Evolutionary conservation across 2,329 filamentous ascomycete species (phyloP), one percentile per base, ranked within the genome.

Genomic region (Trichoderma simmonsii): DNA sequence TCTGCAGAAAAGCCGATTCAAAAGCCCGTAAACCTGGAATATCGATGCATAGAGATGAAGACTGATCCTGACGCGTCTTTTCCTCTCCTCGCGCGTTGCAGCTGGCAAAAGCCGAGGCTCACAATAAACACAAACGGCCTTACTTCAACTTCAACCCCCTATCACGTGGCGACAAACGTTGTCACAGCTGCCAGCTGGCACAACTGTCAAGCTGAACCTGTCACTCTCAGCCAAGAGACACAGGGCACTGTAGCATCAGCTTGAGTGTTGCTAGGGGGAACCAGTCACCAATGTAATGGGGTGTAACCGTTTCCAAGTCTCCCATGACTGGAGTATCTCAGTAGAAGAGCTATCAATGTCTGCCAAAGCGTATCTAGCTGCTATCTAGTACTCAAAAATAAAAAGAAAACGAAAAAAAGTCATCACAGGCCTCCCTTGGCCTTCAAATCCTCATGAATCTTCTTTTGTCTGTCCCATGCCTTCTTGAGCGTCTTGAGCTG

Each of bases 401-500:
- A 57, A 57, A 30, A 0, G 12, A 18, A 28, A 56, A 28, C 5
- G 18, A 18, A 56, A 3, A 28, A 56, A 56, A 28, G 54, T n/a
- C 3, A 62, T 71, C 24, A 71, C 7, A 71, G 72, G 4, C 68
- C 72, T 48, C 72, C 80, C 75, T 81, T 82, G 18, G 79, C 79
- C 74, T 81, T 81, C 36, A 81, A 74, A 73, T 91, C 89, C 74
- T 95, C 91, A 80, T 95, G 91, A 72, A 88, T 81, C 86, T 95
- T 97, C 86, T 94, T 96, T 84, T 98, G 95, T 79, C 87, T 90
- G 77, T 97, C 92, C 93, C 93, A 97, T 71, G 94, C 91, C 85
- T 98, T 98, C 83, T 86, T 91, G 76, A 97, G 81, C 84, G 93
- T 95, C 87, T 98, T 98, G 65, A 83, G 78, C 78, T 90, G 88